Evolutionary conservation across 805 yeast species (phyloP).

Genomic region (Zygotorulaspora florentina): DNA sequence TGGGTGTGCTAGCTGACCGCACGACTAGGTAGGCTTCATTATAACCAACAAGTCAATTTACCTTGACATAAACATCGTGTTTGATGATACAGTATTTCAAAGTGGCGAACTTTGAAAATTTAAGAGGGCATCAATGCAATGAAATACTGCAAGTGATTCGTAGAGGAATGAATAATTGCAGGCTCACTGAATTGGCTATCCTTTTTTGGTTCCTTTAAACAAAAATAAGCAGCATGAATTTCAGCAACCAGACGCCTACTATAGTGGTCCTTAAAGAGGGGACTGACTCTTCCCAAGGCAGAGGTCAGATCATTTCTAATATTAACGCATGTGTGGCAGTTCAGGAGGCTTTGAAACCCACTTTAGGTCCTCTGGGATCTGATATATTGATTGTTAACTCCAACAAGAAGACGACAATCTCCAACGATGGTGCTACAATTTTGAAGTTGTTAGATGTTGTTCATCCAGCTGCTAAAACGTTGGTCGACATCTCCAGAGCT

Average conservation of each 20-base stretch:
- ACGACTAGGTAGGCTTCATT: too few relatives aligned
- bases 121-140: slow-evolving; percentile 1
- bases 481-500: slow-evolving; percentile 90
- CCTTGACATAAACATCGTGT: not conserved
- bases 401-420: slow-evolving; percentile 85
- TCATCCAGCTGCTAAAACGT: slow-evolving; percentile 96
- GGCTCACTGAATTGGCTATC: not conserved
- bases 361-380: slow-evolving; percentile 96
- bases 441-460: slow-evolving; percentile 88
- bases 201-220: not conserved
- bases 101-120: slow-evolving; percentile 2
- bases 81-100: not conserved
- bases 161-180: too few relatives aligned
- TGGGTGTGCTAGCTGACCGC: too few relatives aligned
- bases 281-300: slow-evolving; percentile 94
- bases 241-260: slow-evolving; percentile 94
- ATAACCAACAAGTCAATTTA: not conserved
- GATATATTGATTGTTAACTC: slow-evolving; percentile 86
- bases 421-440: slow-evolving; percentile 98
- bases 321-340: slow-evolving; percentile 97
- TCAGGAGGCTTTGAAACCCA: slow-evolving; percentile 91
- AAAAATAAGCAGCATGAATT: slow-evolving; percentile 55
- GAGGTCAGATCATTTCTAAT: slow-evolving; percentile 90
- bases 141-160: not conserved
- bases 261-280: slow-evolving; percentile 97